These are phyloP conservation scores for Aspergillus baeticus DNA, from an alignment of 495 filamentous ascomycete genomes.

Conservation along the genomic window DNA sequence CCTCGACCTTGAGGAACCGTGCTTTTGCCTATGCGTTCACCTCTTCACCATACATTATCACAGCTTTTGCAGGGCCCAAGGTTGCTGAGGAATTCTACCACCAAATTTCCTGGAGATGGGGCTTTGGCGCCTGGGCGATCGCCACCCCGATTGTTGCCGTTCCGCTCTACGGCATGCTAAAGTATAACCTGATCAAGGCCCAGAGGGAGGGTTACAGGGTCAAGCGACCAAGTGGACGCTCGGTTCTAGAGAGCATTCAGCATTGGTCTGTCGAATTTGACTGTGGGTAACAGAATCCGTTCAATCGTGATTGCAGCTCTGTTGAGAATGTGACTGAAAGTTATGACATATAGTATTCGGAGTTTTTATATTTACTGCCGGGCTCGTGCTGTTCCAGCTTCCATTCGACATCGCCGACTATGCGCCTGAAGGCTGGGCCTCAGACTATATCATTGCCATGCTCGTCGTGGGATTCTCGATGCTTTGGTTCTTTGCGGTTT, in stretches of 20 bases:
- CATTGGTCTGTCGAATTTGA: conserved; percentile 61
- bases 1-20: conserved; percentile 56
- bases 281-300: conserved; percentile 23
- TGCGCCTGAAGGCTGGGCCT: conserved; percentile 44
- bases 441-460: conserved; percentile 53
- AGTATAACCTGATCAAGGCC: conserved; percentile 56
- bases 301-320: too few species aligned
- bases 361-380: conserved; percentile 54
- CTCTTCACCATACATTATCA: conserved; percentile 51
- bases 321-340: too few species aligned
- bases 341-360: conserved; percentile 53
- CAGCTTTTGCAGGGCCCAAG: conserved; percentile 34
- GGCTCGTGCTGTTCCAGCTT: conserved; percentile 58
- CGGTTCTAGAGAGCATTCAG: conserved; percentile 35
- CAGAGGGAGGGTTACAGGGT: conserved; percentile 27
- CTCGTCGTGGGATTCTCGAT: conserved; percentile 56
- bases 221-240: conserved; percentile 37
- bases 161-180: conserved; percentile 48
- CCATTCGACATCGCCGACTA: conserved; percentile 55
- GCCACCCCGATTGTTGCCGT: conserved; percentile 52
- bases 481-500: conserved; percentile 54
- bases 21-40: conserved; percentile 57
- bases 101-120: conserved; percentile 55
- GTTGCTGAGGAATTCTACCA: conserved; percentile 37
- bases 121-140: conserved; percentile 57